phyloP scores from a whole-genome alignment of 2,329 filamentous ascomycete species.

The Tolypocladium paradoxum region DNA sequence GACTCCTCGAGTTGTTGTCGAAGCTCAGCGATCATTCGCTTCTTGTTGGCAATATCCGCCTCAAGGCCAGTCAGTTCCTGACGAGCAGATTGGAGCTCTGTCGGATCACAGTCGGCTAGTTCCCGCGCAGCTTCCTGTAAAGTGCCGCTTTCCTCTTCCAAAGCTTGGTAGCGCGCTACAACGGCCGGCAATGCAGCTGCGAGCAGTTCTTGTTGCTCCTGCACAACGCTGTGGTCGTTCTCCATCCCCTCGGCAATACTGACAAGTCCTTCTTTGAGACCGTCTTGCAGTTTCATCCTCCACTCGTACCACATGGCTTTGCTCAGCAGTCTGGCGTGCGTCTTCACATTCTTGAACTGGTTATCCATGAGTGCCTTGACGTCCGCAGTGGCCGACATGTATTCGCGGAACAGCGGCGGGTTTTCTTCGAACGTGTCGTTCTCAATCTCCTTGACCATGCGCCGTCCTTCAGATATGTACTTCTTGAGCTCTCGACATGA shows the following conservation, averaged over 20 bases:
- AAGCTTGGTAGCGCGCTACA: slow-evolving; percentile 44
- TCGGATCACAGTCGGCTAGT: slow-evolving; percentile 68
- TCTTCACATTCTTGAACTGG: slow-evolving; percentile 96
- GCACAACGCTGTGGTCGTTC: slow-evolving; percentile 56
- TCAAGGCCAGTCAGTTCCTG: slow-evolving; percentile 55
- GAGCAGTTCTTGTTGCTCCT: slow-evolving; percentile 58
- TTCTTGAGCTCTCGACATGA: slow-evolving; percentile 92
- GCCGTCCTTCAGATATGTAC: slow-evolving; percentile 87
- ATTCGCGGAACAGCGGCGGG: slow-evolving; percentile 83
- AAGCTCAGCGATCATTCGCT: slow-evolving; percentile 53
- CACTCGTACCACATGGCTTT: slow-evolving; percentile 98
- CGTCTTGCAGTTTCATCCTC: slow-evolving; percentile 77
- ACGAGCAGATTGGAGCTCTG: slow-evolving; percentile 66
- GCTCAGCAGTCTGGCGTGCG: slow-evolving; percentile 76
- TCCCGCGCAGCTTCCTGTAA: slow-evolving; percentile 64
- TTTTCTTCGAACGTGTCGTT: slow-evolving; percentile 82
- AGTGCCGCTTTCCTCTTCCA: slow-evolving; percentile 54
- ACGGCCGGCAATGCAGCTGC: slow-evolving; percentile 57
- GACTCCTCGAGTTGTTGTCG: slow-evolving; percentile 57
- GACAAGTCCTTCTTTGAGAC: slow-evolving; percentile 69
- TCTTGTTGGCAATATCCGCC: slow-evolving; percentile 59
- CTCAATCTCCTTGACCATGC: slow-evolving; percentile 85
- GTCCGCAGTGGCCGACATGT: slow-evolving; percentile 73
- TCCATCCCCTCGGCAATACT: slow-evolving; percentile 69
- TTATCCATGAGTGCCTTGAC: slow-evolving; percentile 85